Evolutionary conservation across 2,329 filamentous ascomycete species (phyloP), one percentile per base, ranked within the genome.

Genomic region (Verticillium dahliae): DNA sequence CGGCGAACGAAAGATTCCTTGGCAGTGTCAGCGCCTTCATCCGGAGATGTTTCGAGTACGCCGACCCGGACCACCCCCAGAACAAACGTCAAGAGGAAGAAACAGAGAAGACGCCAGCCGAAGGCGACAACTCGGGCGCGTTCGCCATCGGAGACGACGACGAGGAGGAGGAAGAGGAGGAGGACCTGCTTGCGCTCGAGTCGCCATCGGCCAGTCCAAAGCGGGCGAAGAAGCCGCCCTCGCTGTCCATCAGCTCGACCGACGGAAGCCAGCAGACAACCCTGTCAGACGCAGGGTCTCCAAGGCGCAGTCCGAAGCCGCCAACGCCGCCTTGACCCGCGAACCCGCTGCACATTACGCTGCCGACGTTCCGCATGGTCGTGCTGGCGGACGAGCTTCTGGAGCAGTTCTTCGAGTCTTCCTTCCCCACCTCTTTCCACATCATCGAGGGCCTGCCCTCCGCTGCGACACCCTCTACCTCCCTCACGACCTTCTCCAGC

Each of bases 321-420:
- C 92, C 56, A 99, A 99, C 71, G 87, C 89, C 9, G 95, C 95
- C 0, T 84, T 99, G 4, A 93, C 95, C 95, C 2, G 89, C 92
- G 33, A 94, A 96, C 65, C 95, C 95, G 6, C 83, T 99, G 0
- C 90, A 97, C 73, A 97, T 99, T 70, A 98, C 95, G 1, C 83
- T 99, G 1, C 95, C 95, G 1, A 99, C 95, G 0, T 99, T 99
- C 83, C 90, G 95, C 66, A 99, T 99, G 95, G 92, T 99, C 3
- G 91, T 99, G 10, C 85, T 99, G 7, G 95, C 95, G 54, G 95
- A 99, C 71, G 95, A 99, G 74, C 84, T 96, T 1, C 85, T 99
- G 6, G 94, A 99, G 70, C 91, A 96, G 68, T 99, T 99, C 77
- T 99, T 99, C 73, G 95, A 99, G 76, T 91, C 91, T 0, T 96